Conservation (phyloP, 768 basidiomycete species). For the Tremella fuciformis region DNA sequence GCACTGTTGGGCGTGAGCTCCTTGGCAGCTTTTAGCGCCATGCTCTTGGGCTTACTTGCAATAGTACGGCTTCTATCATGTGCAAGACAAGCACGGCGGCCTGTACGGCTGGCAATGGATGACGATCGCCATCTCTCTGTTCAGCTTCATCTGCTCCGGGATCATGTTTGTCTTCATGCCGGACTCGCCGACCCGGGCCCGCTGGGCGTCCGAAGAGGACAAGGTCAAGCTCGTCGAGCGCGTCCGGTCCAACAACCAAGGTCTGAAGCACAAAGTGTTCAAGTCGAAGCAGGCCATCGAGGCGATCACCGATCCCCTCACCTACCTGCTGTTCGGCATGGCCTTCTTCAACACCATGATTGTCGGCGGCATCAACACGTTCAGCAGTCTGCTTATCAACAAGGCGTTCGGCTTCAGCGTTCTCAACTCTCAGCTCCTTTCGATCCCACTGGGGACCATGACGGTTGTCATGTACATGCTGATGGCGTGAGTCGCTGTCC, state of each 20-base stretch:
- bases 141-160: constrained; percentile 14
- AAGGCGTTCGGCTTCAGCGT: constrained; percentile 20
- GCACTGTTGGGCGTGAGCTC: constrained; percentile 1
- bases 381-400: constrained; percentile 15
- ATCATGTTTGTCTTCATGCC: constrained; percentile 15
- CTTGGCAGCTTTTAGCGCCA: not conserved
- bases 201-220: constrained; percentile 50
- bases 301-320: constrained; percentile 55
- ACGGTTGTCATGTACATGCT: constrained; percentile 8
- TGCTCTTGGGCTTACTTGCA: not conserved
- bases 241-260: constrained; percentile 58
- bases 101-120: constrained; percentile 26
- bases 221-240: constrained; percentile 58
- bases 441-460: constrained; percentile 10
- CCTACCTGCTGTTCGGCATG: constrained; percentile 56
- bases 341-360: constrained; percentile 54
- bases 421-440: constrained; percentile 52
- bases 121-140: constrained; percentile 10
- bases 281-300: constrained; percentile 53
- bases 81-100: constrained; percentile 7
- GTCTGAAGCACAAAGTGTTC: constrained; percentile 57
- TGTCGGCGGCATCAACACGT: constrained; percentile 15
- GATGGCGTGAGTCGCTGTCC: constrained; percentile 18
- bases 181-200: constrained; percentile 19
- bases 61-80: constrained; percentile 20